A percentile compares a stretch with the other conserved stretches of the same genome.
Conservation (phyloP, 2,329 filamentous ascomycete genomes). For the Meredithiella fracta region DNA sequence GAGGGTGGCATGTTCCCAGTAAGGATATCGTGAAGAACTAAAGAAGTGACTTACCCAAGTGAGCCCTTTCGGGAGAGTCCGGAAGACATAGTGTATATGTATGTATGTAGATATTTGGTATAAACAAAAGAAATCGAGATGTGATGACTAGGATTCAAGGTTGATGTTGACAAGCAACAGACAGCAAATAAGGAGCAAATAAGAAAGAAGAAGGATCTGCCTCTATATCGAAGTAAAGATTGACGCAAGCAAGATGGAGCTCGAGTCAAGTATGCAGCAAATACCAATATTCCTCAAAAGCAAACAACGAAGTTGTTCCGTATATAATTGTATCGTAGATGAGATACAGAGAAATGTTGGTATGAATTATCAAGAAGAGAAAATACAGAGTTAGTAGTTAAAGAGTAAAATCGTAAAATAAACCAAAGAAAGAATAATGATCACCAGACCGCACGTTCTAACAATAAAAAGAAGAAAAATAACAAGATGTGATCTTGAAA, state of each 20-base stretch:
- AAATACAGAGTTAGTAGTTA: conserved; percentile 1
- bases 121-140: background rate
- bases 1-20: background rate
- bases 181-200: background rate
- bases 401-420: background rate
- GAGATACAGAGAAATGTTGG: too few relatives aligned
- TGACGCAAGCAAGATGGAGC: background rate
- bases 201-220: background rate
- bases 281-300: background rate
- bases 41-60: background rate
- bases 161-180: background rate
- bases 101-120: background rate
- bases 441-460: background rate
- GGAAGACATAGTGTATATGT: background rate
- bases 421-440: background rate
- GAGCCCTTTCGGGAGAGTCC: background rate
- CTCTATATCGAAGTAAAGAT: background rate
- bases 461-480: conserved; percentile 8
- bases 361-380: background rate
- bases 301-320: background rate
- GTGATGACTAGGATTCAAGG: background rate
- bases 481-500: too few relatives aligned
- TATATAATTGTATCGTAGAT: background rate
- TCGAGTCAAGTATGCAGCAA: background rate
- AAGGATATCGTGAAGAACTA: background rate